These are phyloP conservation scores for Tulasnella sp. DNA, from an alignment of 768 basidiomycete species.

Conservation along the genomic window DNA sequence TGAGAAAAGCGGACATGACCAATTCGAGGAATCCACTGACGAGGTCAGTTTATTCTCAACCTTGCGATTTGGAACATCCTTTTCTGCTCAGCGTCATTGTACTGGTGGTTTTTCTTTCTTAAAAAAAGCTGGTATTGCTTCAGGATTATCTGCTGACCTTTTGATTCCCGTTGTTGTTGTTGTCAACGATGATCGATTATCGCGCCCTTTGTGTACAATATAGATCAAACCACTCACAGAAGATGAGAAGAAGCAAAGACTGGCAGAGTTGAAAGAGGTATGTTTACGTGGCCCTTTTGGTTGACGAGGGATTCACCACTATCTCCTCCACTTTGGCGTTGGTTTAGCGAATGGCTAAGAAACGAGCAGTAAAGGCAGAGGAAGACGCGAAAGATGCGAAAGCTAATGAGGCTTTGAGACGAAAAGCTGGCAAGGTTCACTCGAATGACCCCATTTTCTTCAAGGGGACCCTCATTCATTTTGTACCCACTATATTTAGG, in stretches of 20 bases:
- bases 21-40: conserved; percentile 91
- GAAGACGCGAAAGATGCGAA: conserved; percentile 61
- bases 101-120: no score
- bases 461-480: not conserved
- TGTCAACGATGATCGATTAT: not conserved
- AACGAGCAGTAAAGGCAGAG: conserved; percentile 57
- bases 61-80: no score
- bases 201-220: not conserved
- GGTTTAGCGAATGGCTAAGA: conserved; percentile 68
- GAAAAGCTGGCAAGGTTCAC: conserved; percentile 71
- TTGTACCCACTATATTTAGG: conserved; percentile 32
- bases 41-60: conserved; percentile 41
- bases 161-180: not conserved
- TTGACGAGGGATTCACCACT: no score
- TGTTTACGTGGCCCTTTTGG: no score
- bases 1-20: conserved; percentile 87
- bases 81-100: no score
- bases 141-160: not conserved
- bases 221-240: conserved; percentile 91
- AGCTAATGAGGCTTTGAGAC: conserved; percentile 61
- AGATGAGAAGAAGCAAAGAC: conserved; percentile 74
- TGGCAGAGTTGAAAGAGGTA: conserved; percentile 67
- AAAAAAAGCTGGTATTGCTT: not conserved
- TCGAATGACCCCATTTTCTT: not conserved
- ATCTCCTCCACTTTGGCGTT: no score